Conservation (phyloP, 1,139 yeast genomes). For the Yamadazyma atmosphaerica region DNA sequence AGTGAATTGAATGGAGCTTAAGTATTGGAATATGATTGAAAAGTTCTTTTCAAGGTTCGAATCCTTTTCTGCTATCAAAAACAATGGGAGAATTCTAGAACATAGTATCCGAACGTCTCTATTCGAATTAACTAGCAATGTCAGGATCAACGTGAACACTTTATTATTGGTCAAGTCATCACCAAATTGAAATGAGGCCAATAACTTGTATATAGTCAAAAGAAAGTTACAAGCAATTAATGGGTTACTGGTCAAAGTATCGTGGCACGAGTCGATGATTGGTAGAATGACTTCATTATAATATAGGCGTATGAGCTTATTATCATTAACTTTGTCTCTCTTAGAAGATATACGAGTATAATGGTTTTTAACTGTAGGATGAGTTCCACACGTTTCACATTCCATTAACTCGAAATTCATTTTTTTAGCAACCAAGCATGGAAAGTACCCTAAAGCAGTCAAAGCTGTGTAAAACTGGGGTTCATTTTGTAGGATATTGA, state of each 20-base stretch:
- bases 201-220: constrained; percentile 45
- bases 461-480: constrained; percentile 26
- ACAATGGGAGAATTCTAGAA: constrained; percentile 47
- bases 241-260: constrained; percentile 14
- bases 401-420: constrained; percentile 26
- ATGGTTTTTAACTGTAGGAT: constrained; percentile 22
- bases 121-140: constrained; percentile 28
- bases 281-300: constrained; percentile 16
- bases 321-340: constrained; percentile 21
- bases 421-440: constrained; percentile 40
- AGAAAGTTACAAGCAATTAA: constrained; percentile 45
- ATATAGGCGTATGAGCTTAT: constrained; percentile 24
- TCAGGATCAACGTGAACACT: constrained; percentile 22
- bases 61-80: constrained; percentile 36
- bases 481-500: background rate
- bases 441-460: constrained; percentile 42
- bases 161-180: constrained; percentile 16
- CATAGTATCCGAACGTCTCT: constrained; percentile 56
- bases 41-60: constrained; percentile 33
- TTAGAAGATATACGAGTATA: constrained; percentile 21
- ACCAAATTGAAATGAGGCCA: constrained; percentile 51
- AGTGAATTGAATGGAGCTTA: constrained; percentile 38
- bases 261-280: constrained; percentile 1
- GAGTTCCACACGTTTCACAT: constrained; percentile 45
- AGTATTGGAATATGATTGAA: constrained; percentile 31